Evolutionary conservation across 208 protist genomes (phyloP).

Genomic region (Tetramitus jugosus): DNA sequence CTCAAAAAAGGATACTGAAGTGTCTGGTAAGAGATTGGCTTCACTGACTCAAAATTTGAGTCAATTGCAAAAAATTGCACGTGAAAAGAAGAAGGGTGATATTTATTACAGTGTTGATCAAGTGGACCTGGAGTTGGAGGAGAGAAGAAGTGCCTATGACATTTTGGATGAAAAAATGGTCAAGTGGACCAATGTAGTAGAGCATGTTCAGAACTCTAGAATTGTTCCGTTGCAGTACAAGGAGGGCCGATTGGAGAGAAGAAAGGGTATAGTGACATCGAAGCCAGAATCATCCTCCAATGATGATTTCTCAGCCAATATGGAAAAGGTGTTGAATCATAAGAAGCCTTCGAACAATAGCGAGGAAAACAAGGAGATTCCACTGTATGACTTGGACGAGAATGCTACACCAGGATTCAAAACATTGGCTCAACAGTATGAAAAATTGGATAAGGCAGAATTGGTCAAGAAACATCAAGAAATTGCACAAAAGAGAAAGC

Average conservation of each 20-base stretch:
- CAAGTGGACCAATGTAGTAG: not conserved
- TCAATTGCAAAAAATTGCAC: not conserved
- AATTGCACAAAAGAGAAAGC: not conserved
- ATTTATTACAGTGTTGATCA: not conserved
- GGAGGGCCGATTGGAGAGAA: not conserved
- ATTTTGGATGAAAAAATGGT: conserved; percentile 8
- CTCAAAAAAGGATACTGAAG: no score
- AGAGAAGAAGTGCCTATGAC: not conserved
- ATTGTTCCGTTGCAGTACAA: not conserved
- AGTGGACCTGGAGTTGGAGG: not conserved
- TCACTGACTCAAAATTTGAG: not conserved
- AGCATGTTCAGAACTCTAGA: not conserved
- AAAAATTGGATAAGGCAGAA: not conserved
- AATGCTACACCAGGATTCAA: no score
- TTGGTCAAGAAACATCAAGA: not conserved
- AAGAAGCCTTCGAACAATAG: not conserved
- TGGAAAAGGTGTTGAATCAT: not conserved
- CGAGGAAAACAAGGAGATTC: no score
- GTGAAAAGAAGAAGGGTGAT: not conserved
- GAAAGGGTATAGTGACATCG: not conserved
- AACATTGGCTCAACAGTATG: no score
- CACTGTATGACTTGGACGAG: no score
- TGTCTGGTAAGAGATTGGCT: no score
- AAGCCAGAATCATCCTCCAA: not conserved
- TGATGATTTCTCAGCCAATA: not conserved